Conservation (phyloP, 345 rosid species). For the Eucalyptus dawsonii region DNA sequence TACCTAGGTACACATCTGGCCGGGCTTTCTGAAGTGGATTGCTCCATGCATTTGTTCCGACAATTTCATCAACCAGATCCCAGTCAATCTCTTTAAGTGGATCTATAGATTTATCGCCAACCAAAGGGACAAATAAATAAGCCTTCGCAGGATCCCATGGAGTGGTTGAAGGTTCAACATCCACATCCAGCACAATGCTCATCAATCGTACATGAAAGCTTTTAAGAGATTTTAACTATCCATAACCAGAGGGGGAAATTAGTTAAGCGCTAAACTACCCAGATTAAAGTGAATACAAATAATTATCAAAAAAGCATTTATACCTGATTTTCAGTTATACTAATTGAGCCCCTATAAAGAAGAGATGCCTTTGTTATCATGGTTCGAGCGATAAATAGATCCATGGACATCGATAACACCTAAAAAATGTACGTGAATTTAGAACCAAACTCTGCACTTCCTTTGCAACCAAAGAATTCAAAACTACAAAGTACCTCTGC, state of each 20-base stretch:
- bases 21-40: slow-evolving; percentile 98
- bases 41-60: slow-evolving; percentile 59
- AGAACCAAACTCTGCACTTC: neutral
- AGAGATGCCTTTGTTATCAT: slow-evolving; percentile 95
- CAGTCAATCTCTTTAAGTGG: slow-evolving; percentile 75
- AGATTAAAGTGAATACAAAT: neutral
- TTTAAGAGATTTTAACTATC: slow-evolving; percentile 91
- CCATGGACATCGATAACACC: slow-evolving; percentile 99
- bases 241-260: neutral
- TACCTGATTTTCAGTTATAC: slow-evolving; percentile 79
- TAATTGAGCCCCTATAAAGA: slow-evolving; percentile 62
- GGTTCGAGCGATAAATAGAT: slow-evolving; percentile 99
- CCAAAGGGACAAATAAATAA: slow-evolving; percentile 90
- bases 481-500: slow-evolving; percentile 66
- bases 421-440: slow-evolving; percentile 5
- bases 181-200: slow-evolving; percentile 99
- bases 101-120: slow-evolving; percentile 54
- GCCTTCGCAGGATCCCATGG: slow-evolving; percentile 99
- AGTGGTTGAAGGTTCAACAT: slow-evolving; percentile 97
- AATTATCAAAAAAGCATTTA: neutral
- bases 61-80: slow-evolving; percentile 59
- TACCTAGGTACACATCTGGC: slow-evolving; percentile 97
- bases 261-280: neutral
- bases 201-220: slow-evolving; percentile 90
- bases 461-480: neutral